phyloP scores from a whole-genome alignment of 352 stramenopile species.

The Globisporangium viniferum region DNA sequence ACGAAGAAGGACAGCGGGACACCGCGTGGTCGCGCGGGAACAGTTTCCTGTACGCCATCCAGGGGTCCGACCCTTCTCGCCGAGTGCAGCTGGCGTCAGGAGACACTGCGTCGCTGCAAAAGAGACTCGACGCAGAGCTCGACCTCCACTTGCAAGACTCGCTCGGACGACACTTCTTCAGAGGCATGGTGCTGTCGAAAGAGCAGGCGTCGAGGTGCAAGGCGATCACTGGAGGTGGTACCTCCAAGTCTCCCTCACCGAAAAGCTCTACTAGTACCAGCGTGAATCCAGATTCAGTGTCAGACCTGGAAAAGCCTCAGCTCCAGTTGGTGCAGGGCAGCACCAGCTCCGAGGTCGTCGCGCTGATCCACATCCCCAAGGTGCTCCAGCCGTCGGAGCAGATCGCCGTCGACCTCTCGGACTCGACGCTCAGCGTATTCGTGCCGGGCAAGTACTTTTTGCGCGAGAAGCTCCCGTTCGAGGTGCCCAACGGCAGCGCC shows the following conservation, averaged over 20 bases:
- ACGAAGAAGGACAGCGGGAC: slow-evolving; percentile 63
- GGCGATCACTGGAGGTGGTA: slow-evolving; percentile 19
- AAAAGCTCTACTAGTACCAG: background rate
- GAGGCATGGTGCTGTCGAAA: slow-evolving; percentile 59
- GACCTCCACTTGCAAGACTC: slow-evolving; percentile 54
- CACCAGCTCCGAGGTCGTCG: slow-evolving; percentile 31
- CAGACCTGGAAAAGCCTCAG: slow-evolving; percentile 31
- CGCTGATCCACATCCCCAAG: slow-evolving; percentile 44
- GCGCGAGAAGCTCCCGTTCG: slow-evolving; percentile 45
- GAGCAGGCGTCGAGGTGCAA: slow-evolving; percentile 61
- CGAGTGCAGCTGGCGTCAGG: slow-evolving; percentile 19
- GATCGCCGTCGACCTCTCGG: slow-evolving; percentile 47
- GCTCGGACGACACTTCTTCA: slow-evolving; percentile 56
- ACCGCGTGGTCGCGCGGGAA: slow-evolving; percentile 65
- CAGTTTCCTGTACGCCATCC: slow-evolving; percentile 67
- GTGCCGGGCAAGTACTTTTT: slow-evolving; percentile 55
- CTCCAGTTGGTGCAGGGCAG: slow-evolving; percentile 35
- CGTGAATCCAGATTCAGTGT: background rate
- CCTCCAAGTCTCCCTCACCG: background rate
- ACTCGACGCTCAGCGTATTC: slow-evolving; percentile 44
- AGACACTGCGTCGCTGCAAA: slow-evolving; percentile 32
- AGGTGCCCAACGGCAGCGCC: slow-evolving; percentile 24
- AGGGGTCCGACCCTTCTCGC: slow-evolving; percentile 34
- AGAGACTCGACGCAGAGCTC: slow-evolving; percentile 42
- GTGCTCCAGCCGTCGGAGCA: slow-evolving; percentile 28